Conservation (phyloP, 495 filamentous ascomycete species). For the Neurospora cerealis region DNA sequence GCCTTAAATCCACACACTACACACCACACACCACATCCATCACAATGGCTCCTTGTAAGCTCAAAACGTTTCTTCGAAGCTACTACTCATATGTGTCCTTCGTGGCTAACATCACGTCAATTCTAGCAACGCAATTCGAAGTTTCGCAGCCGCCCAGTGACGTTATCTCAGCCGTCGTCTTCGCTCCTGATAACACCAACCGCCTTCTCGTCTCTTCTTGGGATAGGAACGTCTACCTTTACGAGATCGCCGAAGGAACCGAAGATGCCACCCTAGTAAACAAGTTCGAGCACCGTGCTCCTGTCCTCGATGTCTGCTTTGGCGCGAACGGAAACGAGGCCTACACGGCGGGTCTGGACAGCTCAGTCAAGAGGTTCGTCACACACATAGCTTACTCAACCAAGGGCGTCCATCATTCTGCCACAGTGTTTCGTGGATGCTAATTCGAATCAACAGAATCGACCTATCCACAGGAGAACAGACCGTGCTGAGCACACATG, state of each 20-base stretch:
- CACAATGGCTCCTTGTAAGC: slow-evolving; percentile 31
- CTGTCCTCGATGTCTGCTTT: slow-evolving; percentile 86
- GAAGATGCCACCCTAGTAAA: slow-evolving; percentile 52
- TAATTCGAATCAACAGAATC: slow-evolving; percentile 40
- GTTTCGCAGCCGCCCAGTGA: slow-evolving; percentile 70
- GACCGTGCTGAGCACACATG: slow-evolving; percentile 68
- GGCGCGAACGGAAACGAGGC: slow-evolving; percentile 71
- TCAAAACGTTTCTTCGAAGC: background rate
- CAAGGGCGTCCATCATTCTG: background rate
- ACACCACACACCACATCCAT: background rate
- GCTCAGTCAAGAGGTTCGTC: slow-evolving; percentile 62
- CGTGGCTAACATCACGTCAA: background rate
- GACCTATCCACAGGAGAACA: slow-evolving; percentile 62
- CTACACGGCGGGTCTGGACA: slow-evolving; percentile 77
- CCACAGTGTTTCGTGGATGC: background rate
- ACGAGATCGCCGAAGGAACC: slow-evolving; percentile 51
- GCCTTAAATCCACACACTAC: background rate
- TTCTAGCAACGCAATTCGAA: slow-evolving; percentile 54
- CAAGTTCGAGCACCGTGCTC: slow-evolving; percentile 73
- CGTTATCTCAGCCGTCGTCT: slow-evolving; percentile 76
- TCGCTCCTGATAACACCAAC: slow-evolving; percentile 58
- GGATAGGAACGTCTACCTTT: slow-evolving; percentile 87
- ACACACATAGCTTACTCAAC: background rate
- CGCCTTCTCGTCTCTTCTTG: slow-evolving; percentile 84
- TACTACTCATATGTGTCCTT: background rate